A percentile compares a stretch with the other conserved stretches of the same genome.
Conservation (phyloP, 768 basidiomycete species). For the Trametes gibbosa region DNA sequence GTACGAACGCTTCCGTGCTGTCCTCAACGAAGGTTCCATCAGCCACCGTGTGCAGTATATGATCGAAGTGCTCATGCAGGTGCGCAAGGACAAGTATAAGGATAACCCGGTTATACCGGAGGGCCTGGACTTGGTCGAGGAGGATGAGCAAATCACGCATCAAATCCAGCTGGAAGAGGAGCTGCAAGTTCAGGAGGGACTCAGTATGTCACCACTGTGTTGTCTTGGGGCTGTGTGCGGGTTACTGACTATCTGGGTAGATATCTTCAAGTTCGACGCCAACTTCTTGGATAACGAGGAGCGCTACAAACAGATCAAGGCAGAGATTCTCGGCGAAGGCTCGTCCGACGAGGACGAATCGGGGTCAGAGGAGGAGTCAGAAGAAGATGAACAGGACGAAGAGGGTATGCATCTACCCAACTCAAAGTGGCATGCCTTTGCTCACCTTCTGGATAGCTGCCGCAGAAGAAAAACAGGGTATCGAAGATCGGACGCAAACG, state of each 20-base stretch:
- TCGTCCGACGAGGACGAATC: slow-evolving; percentile 71
- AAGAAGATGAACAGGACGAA: slow-evolving; percentile 58
- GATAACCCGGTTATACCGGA: slow-evolving; percentile 95
- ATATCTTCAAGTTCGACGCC: slow-evolving; percentile 94
- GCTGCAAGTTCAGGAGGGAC: slow-evolving; percentile 87
- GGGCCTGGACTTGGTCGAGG: slow-evolving; percentile 93
- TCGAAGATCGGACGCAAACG: slow-evolving; percentile 92
- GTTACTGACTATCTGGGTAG: slow-evolving; percentile 36
- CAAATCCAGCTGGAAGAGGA: slow-evolving; percentile 90
- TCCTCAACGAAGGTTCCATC: slow-evolving; percentile 92
- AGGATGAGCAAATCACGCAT: slow-evolving; percentile 96
- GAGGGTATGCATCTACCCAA: slow-evolving; percentile 37
- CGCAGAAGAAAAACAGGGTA: slow-evolving; percentile 74
- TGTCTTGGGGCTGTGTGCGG: not conserved
- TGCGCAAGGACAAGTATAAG: slow-evolving; percentile 98
- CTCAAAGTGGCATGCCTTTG: not conserved
- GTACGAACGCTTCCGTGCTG: slow-evolving; percentile 95
- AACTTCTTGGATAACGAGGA: slow-evolving; percentile 89
- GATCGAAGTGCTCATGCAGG: slow-evolving; percentile 99
- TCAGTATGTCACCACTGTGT: slow-evolving; percentile 61
- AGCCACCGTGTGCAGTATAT: slow-evolving; percentile 98
- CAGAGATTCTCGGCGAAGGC: slow-evolving; percentile 90
- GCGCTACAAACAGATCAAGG: slow-evolving; percentile 87
- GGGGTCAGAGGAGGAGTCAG: slow-evolving; percentile 43
- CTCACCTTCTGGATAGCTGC: slow-evolving; percentile 43